Conservation (phyloP, 345 rosid genomes). For the Mallotus nudiflorus region DNA sequence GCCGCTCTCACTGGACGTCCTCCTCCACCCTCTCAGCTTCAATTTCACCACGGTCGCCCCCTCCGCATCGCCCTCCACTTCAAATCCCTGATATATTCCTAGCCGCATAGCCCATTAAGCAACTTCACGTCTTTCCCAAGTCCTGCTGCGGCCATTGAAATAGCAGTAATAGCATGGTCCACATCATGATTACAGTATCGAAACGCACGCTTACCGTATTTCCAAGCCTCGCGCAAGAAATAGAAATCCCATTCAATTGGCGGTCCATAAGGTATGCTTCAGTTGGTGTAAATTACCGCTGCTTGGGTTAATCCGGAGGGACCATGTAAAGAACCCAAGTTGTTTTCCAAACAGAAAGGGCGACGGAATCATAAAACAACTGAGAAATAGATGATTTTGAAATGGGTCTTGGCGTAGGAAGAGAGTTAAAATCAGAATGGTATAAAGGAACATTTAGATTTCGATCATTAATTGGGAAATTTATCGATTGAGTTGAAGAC, state of each 20-base stretch:
- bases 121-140: constrained; percentile 92
- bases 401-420: constrained; percentile 59
- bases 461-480: constrained; percentile 26
- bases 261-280: constrained; percentile 78
- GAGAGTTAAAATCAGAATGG: constrained; percentile 53
- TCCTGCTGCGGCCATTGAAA: constrained; percentile 69
- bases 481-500: too few species aligned
- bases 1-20: too few species aligned
- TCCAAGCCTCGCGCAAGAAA: constrained; percentile 96
- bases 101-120: constrained; percentile 81
- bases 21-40: too few species aligned
- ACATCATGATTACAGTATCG: constrained; percentile 87
- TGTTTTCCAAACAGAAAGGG: constrained; percentile 94
- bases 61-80: too few species aligned
- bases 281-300: constrained; percentile 87
- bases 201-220: constrained; percentile 86
- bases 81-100: constrained; percentile 38
- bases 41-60: too few species aligned
- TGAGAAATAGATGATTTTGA: constrained; percentile 60
- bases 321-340: constrained; percentile 79
- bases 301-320: constrained; percentile 92
- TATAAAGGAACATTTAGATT: constrained; percentile 39
- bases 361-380: constrained; percentile 66
- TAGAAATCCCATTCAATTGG: constrained; percentile 58
- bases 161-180: constrained; percentile 78